phyloP scores from a whole-genome alignment of 768 basidiomycete genomes.

The Suillus bovinus region DNA sequence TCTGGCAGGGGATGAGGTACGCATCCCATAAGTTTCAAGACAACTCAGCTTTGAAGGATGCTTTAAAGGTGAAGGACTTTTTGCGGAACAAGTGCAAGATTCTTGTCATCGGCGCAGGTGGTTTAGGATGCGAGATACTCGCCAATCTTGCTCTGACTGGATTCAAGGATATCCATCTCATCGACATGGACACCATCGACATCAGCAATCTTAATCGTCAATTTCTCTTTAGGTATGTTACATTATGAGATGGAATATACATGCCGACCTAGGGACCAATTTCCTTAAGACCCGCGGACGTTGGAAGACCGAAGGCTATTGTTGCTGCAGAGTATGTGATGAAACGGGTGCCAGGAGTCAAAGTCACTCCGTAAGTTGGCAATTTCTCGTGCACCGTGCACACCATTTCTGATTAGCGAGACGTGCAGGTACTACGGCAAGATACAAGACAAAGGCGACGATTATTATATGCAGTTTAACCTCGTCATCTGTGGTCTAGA shows the following conservation, averaged over 20 bases:
- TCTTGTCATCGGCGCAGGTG: constrained; percentile 97
- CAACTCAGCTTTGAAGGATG: constrained; percentile 3
- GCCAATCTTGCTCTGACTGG: constrained; percentile 95
- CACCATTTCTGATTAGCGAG: constrained; percentile 13
- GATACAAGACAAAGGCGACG: constrained; percentile 96
- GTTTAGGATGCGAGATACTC: constrained; percentile 95
- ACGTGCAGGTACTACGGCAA: constrained; percentile 84
- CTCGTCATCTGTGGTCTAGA: constrained; percentile 97
- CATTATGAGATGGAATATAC: not conserved
- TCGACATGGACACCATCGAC: constrained; percentile 99
- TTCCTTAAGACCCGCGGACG: constrained; percentile 72
- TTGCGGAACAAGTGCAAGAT: constrained; percentile 85
- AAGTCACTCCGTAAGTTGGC: constrained; percentile 84
- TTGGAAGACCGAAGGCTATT: constrained; percentile 91
- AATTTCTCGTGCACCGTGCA: not conserved
- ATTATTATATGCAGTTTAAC: constrained; percentile 96
- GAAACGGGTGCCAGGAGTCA: constrained; percentile 94
- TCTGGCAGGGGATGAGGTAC: constrained; percentile 76
- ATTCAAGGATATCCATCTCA: constrained; percentile 98
- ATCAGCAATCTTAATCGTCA: constrained; percentile 98
- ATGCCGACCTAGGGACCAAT: not conserved
- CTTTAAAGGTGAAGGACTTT: constrained; percentile 78
- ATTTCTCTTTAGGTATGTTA: constrained; percentile 87
- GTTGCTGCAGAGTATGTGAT: constrained; percentile 97
- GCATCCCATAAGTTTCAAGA: constrained; percentile 18